phyloP scores from a whole-genome alignment of 257 asterid species.

The Thymus quinquecostatus region DNA sequence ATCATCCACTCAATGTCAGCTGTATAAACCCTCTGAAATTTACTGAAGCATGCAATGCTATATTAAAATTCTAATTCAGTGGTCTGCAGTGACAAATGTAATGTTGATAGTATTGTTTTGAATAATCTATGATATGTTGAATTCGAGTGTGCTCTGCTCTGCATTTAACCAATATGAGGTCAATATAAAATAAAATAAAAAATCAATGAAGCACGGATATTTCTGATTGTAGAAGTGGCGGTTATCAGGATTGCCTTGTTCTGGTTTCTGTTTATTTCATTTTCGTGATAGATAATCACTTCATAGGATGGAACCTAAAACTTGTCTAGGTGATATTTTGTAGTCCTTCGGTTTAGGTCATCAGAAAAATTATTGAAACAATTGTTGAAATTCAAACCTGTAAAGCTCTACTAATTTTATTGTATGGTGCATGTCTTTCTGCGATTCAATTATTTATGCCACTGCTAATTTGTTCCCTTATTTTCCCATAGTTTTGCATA shows the following conservation, averaged over 20 bases:
- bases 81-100: neutral
- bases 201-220: neutral
- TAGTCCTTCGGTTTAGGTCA: neutral
- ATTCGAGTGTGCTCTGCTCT: neutral
- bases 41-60: neutral
- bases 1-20: neutral
- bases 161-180: neutral
- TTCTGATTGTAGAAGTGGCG: neutral
- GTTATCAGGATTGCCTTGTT: neutral
- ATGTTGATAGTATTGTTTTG: neutral
- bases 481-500: conserved; percentile 62
- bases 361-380: neutral
- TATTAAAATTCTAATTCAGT: neutral
- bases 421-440: neutral
- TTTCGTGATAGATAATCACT: neutral
- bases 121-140: neutral
- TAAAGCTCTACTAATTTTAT: neutral
- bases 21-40: neutral
- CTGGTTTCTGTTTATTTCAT: neutral
- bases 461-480: conserved; percentile 9
- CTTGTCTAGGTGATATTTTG: neutral
- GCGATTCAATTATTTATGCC: neutral
- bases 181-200: neutral
- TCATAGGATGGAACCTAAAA: neutral
- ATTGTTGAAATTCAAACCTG: neutral